Conservation (phyloP, 2,329 filamentous ascomycete genomes). For the Fusarium pseudocircinatum region DNA sequence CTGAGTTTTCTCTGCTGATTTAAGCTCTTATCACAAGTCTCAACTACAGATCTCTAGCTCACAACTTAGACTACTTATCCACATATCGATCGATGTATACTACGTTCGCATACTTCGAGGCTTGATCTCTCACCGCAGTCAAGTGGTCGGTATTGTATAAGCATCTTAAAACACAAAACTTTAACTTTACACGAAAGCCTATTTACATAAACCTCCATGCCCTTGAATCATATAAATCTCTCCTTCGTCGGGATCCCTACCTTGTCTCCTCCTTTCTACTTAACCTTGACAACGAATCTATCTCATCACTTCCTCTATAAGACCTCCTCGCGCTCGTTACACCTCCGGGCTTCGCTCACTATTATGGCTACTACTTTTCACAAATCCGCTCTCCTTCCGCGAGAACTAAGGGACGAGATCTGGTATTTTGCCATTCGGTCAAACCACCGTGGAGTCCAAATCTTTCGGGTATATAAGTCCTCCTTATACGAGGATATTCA, state of each 20-base stretch:
- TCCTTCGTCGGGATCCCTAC: neutral
- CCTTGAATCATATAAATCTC: neutral
- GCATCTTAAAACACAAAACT: neutral
- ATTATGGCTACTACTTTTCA: neutral
- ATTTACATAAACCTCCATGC: no score
- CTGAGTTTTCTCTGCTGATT: neutral
- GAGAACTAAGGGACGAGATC: neutral
- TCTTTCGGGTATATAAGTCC: neutral
- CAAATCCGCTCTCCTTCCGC: neutral
- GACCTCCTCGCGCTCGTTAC: neutral
- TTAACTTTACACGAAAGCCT: neutral
- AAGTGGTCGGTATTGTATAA: neutral
- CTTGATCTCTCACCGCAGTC: neutral
- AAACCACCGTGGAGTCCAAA: neutral
- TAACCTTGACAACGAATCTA: neutral
- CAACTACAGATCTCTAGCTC: neutral
- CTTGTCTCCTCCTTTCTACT: neutral
- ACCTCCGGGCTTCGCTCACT: neutral
- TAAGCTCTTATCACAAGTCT: neutral
- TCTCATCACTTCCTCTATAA: neutral
- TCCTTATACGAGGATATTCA: no score
- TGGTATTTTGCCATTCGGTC: neutral
- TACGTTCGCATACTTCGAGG: no score
- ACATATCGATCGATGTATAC: no score
- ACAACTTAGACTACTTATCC: neutral